Conservation (phyloP, 2,329 filamentous ascomycete genomes). For the Hypoxylon sp. region DNA sequence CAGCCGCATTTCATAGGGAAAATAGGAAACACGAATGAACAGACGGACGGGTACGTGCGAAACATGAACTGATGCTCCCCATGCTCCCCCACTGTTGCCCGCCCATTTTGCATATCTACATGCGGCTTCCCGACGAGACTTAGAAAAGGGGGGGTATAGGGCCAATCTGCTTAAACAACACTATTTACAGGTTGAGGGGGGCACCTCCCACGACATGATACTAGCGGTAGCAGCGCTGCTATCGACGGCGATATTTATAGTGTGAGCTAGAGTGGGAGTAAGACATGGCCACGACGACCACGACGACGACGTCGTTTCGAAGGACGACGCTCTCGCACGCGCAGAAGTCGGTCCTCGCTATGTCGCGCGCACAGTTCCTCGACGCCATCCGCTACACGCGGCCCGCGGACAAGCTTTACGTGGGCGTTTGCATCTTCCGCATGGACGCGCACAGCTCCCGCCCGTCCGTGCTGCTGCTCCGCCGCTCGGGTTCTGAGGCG, state of each 20-base stretch:
- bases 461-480: slow-evolving; percentile 50
- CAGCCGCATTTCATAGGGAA: slow-evolving; percentile 10
- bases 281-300: slow-evolving; percentile 22
- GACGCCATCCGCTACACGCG: slow-evolving; percentile 30
- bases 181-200: not conserved
- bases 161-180: not conserved
- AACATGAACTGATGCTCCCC: slow-evolving; percentile 17
- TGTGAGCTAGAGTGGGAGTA: not conserved
- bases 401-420: slow-evolving; percentile 44
- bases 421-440: slow-evolving; percentile 52
- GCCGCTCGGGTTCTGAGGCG: slow-evolving; percentile 26
- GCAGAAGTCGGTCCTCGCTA: slow-evolving; percentile 52
- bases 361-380: slow-evolving; percentile 53
- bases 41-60: slow-evolving; percentile 18
- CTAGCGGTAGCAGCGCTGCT: not conserved
- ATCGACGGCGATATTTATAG: not conserved
- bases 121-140: slow-evolving; percentile 31
- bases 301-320: slow-evolving; percentile 12
- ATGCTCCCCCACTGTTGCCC: slow-evolving; percentile 2
- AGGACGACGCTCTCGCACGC: slow-evolving; percentile 45
- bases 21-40: slow-evolving; percentile 19
- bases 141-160: slow-evolving; percentile 1
- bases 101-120: slow-evolving; percentile 9
- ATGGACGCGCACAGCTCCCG: slow-evolving; percentile 46
- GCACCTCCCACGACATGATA: not conserved